A percentile compares a stretch with the other conserved stretches of the same genome.
Evolutionary conservation across 129 eudicot species (phyloP).

Genomic region (Pulicaria dysenterica): DNA sequence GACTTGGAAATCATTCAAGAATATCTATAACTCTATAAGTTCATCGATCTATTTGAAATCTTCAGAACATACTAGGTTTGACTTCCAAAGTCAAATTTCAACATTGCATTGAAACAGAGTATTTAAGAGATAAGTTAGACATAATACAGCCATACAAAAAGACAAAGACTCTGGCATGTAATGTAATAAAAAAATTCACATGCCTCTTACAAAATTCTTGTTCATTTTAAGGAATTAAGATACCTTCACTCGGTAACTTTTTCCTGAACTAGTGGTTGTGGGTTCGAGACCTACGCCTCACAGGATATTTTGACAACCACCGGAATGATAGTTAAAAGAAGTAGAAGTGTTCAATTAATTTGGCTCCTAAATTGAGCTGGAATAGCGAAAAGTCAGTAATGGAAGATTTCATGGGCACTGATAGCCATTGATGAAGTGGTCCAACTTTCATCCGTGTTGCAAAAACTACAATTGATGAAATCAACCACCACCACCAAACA

Average conservation of each 20-base stretch:
- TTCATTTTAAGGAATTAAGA: not conserved
- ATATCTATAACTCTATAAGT: slow-evolving; percentile 13
- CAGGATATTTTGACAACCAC: not conserved
- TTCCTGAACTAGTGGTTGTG: not conserved
- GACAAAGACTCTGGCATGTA: slow-evolving; percentile 21
- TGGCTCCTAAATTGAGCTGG: slow-evolving; percentile 20
- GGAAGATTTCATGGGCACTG: slow-evolving; percentile 32
- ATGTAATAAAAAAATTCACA: slow-evolving; percentile 6
- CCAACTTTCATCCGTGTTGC: slow-evolving; percentile 42
- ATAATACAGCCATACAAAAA: slow-evolving; percentile 14
- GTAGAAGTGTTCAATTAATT: slow-evolving; percentile 5
- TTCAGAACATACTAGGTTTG: slow-evolving; percentile 11
- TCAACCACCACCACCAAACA: slow-evolving; percentile 38
- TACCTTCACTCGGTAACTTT: not conserved
- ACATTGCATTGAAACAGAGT: not conserved
- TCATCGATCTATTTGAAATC: not conserved
- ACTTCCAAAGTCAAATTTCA: slow-evolving; percentile 21
- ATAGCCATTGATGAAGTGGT: slow-evolving; percentile 39
- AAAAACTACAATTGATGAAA: slow-evolving; percentile 36
- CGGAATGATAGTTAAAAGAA: slow-evolving; percentile 11
- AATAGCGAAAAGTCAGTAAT: slow-evolving; percentile 19
- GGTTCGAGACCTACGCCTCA: not conserved
- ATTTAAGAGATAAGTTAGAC: not conserved
- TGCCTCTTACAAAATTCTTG: slow-evolving; percentile 15
- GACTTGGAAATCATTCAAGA: not conserved